A percentile compares a stretch with the other conserved stretches of the same genome.
Evolutionary conservation across 108 stramenopile species (phyloP).

Genomic region (Chaetoceros tenuissimus): DNA sequence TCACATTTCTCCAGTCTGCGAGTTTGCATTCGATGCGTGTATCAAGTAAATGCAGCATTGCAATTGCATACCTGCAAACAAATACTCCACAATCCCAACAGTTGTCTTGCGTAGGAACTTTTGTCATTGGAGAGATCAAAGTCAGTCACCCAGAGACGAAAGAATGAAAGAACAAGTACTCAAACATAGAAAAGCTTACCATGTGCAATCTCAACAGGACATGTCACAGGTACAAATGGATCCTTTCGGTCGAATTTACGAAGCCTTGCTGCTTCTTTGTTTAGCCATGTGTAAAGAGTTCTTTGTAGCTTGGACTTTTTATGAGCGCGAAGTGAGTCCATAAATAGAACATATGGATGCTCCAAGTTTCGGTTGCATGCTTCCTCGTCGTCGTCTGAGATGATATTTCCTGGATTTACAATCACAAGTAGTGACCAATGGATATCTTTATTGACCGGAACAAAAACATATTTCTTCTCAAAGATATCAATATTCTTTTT

Average conservation of each 20-base stretch:
- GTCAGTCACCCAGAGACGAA: not conserved
- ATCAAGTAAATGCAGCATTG: slow-evolving; percentile 45
- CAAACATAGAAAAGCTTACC: not conserved
- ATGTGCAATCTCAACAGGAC: not conserved
- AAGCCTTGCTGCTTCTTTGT: slow-evolving; percentile 60
- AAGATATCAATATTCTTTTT: slow-evolving; percentile 84
- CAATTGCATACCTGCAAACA: slow-evolving; percentile 78
- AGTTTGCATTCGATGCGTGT: slow-evolving; percentile 18
- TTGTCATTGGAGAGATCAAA: too few species aligned
- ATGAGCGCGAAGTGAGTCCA: slow-evolving; percentile 78
- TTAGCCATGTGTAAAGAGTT: slow-evolving; percentile 58
- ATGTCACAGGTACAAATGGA: not conserved
- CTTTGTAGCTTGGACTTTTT: slow-evolving; percentile 30
- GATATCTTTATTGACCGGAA: slow-evolving; percentile 88
- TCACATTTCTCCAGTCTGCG: not conserved
- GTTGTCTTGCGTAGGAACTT: slow-evolving; percentile 82
- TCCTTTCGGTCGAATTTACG: slow-evolving; percentile 5
- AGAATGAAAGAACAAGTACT: slow-evolving; percentile 1
- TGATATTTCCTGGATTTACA: slow-evolving; percentile 76
- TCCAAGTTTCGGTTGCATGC: slow-evolving; percentile 4
- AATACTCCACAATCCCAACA: slow-evolving; percentile 86
- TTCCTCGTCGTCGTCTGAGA: slow-evolving; percentile 4
- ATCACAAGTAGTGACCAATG: slow-evolving; percentile 96
- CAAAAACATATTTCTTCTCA: slow-evolving; percentile 76
- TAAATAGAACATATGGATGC: slow-evolving; percentile 54